Evolutionary conservation across 352 stramenopile species (phyloP).

Genomic region (Pythium rhizo-oryzae): DNA sequence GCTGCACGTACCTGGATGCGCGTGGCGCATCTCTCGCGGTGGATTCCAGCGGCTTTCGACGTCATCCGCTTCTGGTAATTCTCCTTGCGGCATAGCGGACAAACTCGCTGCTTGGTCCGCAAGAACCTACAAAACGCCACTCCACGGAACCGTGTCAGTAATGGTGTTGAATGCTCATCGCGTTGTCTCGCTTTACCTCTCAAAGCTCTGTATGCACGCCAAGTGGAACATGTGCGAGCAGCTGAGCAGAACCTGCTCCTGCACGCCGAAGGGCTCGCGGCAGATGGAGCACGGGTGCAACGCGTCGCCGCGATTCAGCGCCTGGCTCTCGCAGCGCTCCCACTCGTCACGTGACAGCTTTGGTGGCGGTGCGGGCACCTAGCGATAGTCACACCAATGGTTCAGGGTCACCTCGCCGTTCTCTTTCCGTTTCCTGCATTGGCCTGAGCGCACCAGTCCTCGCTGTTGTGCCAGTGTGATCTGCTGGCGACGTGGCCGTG

Average conservation of each 20-base stretch:
- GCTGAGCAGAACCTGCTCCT: slow-evolving; percentile 83
- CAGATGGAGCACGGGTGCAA: slow-evolving; percentile 83
- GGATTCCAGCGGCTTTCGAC: slow-evolving; percentile 43
- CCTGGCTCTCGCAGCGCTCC: slow-evolving; percentile 69
- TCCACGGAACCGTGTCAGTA: neutral
- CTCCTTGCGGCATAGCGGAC: slow-evolving; percentile 82
- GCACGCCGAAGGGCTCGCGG: slow-evolving; percentile 67
- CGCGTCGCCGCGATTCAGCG: slow-evolving; percentile 61
- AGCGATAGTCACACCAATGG: neutral
- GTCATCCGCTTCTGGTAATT: slow-evolving; percentile 83
- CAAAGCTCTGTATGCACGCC: slow-evolving; percentile 80
- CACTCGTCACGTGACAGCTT: slow-evolving; percentile 76
- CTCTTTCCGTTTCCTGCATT: too few species aligned
- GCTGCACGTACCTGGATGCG: slow-evolving; percentile 50
- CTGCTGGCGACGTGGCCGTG: slow-evolving; percentile 33
- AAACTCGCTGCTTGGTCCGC: slow-evolving; percentile 75
- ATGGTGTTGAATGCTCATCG: neutral
- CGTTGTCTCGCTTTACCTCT: slow-evolving; percentile 42
- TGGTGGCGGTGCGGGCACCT: slow-evolving; percentile 54
- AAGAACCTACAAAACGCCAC: slow-evolving; percentile 43
- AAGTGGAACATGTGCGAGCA: slow-evolving; percentile 90
- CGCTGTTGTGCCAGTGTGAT: slow-evolving; percentile 74
- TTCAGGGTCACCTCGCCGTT: too few species aligned
- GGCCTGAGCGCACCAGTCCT: slow-evolving; percentile 42
- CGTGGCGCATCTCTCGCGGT: slow-evolving; percentile 56